Evolutionary conservation across 2,329 filamentous ascomycete species (phyloP).

Genomic region (Aureobasidium leucospermi): DNA sequence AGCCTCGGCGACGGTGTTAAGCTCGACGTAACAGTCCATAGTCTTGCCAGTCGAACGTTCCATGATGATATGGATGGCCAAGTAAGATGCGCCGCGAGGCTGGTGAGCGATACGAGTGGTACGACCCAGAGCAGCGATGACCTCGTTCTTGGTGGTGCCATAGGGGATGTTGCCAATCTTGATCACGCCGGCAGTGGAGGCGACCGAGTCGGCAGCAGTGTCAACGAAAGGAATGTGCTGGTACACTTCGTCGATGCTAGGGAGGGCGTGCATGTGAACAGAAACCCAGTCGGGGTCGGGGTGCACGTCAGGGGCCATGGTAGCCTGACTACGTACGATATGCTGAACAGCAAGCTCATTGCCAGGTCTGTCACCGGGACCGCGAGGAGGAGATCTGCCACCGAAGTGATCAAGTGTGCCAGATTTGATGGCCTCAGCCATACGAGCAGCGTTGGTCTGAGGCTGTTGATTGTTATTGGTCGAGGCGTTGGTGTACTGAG

Average conservation of each 20-base stretch:
- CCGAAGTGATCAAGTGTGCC: neutral
- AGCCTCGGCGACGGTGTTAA: slow-evolving; percentile 34
- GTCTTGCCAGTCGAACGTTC: slow-evolving; percentile 51
- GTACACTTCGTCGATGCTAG: slow-evolving; percentile 22
- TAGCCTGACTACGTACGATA: neutral
- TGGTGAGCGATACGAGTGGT: slow-evolving; percentile 32
- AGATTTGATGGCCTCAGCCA: slow-evolving; percentile 4
- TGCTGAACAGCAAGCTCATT: neutral
- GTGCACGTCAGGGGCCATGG: neutral
- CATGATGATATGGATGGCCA: slow-evolving; percentile 50
- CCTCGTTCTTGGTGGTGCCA: slow-evolving; percentile 41
- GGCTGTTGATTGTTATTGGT: neutral
- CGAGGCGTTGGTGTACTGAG: neutral
- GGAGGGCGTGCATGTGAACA: slow-evolving; percentile 5
- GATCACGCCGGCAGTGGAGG: slow-evolving; percentile 24
- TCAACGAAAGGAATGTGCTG: slow-evolving; percentile 25
- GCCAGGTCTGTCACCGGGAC: neutral
- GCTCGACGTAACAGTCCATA: slow-evolving; percentile 47
- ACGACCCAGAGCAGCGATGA: slow-evolving; percentile 40
- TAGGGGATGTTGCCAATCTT: slow-evolving; percentile 40
- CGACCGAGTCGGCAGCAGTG: slow-evolving; percentile 1
- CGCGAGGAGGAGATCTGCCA: neutral
- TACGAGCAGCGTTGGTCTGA: neutral
- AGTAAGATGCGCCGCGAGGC: slow-evolving; percentile 29
- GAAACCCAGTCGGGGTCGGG: slow-evolving; percentile 14